These are phyloP conservation scores for Leucocoprinus sp. DNA, from an alignment of 768 basidiomycete species.

Conservation along the genomic window DNA sequence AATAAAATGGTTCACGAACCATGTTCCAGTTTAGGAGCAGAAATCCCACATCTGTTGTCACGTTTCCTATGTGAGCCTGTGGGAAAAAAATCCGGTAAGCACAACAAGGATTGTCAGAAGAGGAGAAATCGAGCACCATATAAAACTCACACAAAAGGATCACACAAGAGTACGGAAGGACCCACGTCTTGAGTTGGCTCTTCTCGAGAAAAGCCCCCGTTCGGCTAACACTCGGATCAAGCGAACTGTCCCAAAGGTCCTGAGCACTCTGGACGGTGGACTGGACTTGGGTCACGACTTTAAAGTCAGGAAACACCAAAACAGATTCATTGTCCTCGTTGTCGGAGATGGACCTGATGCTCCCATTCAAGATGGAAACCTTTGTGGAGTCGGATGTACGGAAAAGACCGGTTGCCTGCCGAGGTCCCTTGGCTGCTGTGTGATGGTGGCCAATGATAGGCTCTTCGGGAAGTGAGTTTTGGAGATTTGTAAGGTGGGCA, in stretches of 20 bases:
- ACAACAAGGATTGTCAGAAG: no score
- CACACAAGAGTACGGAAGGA: slow-evolving; percentile 83
- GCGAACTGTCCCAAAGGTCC: slow-evolving; percentile 53
- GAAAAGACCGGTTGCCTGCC: slow-evolving; percentile 47
- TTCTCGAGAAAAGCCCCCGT: slow-evolving; percentile 35
- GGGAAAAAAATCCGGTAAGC: no score
- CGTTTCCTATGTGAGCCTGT: slow-evolving; percentile 88
- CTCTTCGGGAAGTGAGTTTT: slow-evolving; percentile 19
- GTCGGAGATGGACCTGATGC: slow-evolving; percentile 65
- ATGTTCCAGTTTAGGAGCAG: slow-evolving; percentile 76
- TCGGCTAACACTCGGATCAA: slow-evolving; percentile 52
- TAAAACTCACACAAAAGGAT: slow-evolving; percentile 79
- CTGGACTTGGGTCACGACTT: slow-evolving; percentile 66
- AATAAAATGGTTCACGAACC: slow-evolving; percentile 30
- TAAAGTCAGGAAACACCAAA: slow-evolving; percentile 90
- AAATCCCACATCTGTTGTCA: slow-evolving; percentile 87
- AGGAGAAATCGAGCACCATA: no score
- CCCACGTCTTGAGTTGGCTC: slow-evolving; percentile 56
- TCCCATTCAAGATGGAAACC: slow-evolving; percentile 77
- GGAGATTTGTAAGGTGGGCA: slow-evolving; percentile 36
- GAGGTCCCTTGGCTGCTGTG: slow-evolving; percentile 20
- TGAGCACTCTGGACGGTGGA: slow-evolving; percentile 58
- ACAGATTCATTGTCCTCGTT: slow-evolving; percentile 64
- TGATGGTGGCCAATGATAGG: slow-evolving; percentile 11
- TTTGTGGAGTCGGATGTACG: slow-evolving; percentile 43